Evolutionary conservation across 805 yeast species (phyloP), one percentile per base, ranked within the genome.

Genomic region (Kluyveromyces aestuarii): DNA sequence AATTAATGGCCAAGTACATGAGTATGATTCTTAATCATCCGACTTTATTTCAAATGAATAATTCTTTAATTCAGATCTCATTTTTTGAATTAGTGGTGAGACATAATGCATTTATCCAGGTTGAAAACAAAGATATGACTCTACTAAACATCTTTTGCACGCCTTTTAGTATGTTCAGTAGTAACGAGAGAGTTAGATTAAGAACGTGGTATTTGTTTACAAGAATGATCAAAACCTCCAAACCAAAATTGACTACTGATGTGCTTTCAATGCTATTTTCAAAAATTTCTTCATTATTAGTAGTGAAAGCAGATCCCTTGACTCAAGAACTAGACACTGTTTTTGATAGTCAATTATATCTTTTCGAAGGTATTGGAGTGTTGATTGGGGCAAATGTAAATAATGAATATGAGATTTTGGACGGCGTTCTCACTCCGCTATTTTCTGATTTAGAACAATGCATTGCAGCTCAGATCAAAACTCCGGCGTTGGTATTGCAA

Each of bases 161-260:
- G 16, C 81, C 81, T 36, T 75, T 82, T 56, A 98, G 97, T 14
- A 77, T 91, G 52, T 89, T 87, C 64, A 87, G 84, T 67, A 72
- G 74, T 6, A 73, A 76, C 55, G 84, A 77, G 50, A 84, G 80
- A 52, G 96, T 90, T 4, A 81, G 89, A 58, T 73, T 80, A 48
- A 81, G 97, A 63, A 76, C 95, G 40, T 93, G 98, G 96, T 91
- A 87, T 63, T 71, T 90, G 53, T 87, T 91, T 57, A 82, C 82
- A 59, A 77, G 95, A 63, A 86, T 90, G 59, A 75, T 89, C 52
- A 87, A 84, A 61, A 71, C 84, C 43, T 82, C 91, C 1, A 84
- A 81, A 60, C 88, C 89, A 37, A 69, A 76, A 44, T 67, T 81
- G 39, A 75, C 81, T 30, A 75, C 72, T 42, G 65, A 55, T 48